Base-by-base conservation (phyloP, 257 asterid species). In the Ilex aquifolium region DNA sequence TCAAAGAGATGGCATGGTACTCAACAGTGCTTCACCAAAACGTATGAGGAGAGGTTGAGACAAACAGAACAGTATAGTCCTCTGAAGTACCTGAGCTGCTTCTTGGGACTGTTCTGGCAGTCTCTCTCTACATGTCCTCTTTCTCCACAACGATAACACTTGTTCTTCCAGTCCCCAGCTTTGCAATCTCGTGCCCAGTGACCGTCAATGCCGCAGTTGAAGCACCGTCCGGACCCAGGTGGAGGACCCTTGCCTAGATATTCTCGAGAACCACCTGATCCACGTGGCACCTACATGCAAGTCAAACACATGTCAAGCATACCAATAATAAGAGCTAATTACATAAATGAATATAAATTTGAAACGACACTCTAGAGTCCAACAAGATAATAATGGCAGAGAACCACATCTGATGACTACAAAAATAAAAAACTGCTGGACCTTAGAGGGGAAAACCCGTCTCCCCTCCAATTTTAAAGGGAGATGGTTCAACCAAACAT, bases 141-240 rank as follows among this genome's bases (percentile, higher is more conserved):
- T 71, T 90, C 92, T 16, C 97, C 96, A 71, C 99, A 93, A 27
- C 93, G 91, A 65, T 93, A 93, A 69, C 99, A 93, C 69, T 90
- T 90, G 69, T 93, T 93, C 76, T 88, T 93, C 99, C 99, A 93
- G 77, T 93, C 99, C 16, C 97, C 99, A 67, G 97, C 94, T 73
- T 86, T 86, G 82, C 99, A 93, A 75, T 93, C 99, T 61, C 97
- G 87, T 54, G 99, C 99, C 99, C 99, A 93, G 56, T 93, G 99
- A 50, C 99, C 99, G 73, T 93, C 97, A 60, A 90, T 62, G 39
- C 99, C 99, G 63, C 99, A 93, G 65, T 93, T 93, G 83, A 93
- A 93, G 85, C 99, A 93, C 61, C 99, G 97, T 0, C 99, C 99
- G 14, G 97, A 85, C 15, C 99, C 99, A 17, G 97, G 99, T 65